Percentiles rank a stretch among this genome's conserved stretches.
These are phyloP conservation scores for Byssochlamys sp. DNA, from an alignment of 2,329 filamentous ascomycete species.

Conservation along the genomic window DNA sequence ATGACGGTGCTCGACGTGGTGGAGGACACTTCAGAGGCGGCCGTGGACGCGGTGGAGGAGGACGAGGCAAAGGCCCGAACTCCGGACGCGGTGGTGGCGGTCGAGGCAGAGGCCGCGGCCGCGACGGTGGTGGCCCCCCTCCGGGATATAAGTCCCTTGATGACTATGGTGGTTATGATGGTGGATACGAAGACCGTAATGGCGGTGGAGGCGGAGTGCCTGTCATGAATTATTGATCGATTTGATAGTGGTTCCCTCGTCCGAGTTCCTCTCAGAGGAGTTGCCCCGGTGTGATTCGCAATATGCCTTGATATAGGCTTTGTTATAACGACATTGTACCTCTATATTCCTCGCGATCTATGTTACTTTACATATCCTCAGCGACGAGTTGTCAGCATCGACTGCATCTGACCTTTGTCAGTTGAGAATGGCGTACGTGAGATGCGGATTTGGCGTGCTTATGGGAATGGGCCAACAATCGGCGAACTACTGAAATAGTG, in stretches of 20 bases:
- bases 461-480: not conserved
- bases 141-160: conserved; percentile 58
- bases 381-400: not conserved
- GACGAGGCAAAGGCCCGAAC: conserved; percentile 25
- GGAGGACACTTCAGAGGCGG: conserved; percentile 17
- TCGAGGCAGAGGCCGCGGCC: conserved; percentile 40
- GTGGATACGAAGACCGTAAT: conserved; percentile 19
- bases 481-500: not conserved
- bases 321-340: not conserved
- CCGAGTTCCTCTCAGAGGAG: not conserved
- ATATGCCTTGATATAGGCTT: not conserved
- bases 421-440: not conserved
- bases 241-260: not conserved
- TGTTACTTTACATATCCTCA: not conserved
- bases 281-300: not conserved
- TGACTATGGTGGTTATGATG: conserved; percentile 39
- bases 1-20: conserved; percentile 33
- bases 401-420: not conserved
- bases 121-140: conserved; percentile 36
- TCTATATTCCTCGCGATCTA: not conserved
- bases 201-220: conserved; percentile 19
- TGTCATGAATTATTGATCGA: conserved; percentile 32
- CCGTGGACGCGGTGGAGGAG: conserved; percentile 32
- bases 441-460: not conserved
- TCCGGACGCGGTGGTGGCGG: conserved; percentile 33